phyloP scores from a whole-genome alignment of 306 rosid genomes.

The Pueraria montana region DNA sequence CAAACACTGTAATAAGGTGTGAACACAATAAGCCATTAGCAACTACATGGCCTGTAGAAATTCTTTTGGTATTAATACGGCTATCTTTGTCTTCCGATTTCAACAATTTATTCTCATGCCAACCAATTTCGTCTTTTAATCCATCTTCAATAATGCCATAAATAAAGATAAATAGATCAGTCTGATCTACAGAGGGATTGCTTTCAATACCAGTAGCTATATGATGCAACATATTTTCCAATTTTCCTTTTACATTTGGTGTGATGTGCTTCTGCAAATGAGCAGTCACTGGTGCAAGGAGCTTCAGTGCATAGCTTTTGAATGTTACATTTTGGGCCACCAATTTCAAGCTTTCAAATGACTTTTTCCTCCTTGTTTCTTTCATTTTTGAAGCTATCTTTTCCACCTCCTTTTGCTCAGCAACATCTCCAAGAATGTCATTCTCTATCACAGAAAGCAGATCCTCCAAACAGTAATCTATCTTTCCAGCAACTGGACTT shows the following conservation, averaged over 20 bases:
- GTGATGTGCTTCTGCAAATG: conserved; percentile 71
- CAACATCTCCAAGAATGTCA: conserved; percentile 90
- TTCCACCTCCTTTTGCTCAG: conserved; percentile 95
- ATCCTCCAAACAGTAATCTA: conserved; percentile 90
- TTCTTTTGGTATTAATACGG: conserved; percentile 50
- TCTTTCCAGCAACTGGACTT: conserved; percentile 65
- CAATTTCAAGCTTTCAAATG: conserved; percentile 83
- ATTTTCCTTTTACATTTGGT: conserved; percentile 73
- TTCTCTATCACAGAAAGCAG: conserved; percentile 80
- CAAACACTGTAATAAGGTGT: conserved; percentile 84
- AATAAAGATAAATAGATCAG: conserved; percentile 74
- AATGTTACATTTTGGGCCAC: conserved; percentile 83
- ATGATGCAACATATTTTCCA: conserved; percentile 81
- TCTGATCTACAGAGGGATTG: conserved; percentile 84
- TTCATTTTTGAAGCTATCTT: conserved; percentile 97
- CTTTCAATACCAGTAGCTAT: conserved; percentile 88
- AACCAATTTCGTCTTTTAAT: conserved; percentile 64
- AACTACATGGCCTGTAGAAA: conserved; percentile 54
- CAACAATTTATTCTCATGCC: conserved; percentile 52
- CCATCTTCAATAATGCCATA: conserved; percentile 85
- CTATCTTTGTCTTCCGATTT: conserved; percentile 48
- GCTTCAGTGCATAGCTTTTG: conserved; percentile 74
- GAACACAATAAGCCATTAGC: conserved; percentile 70
- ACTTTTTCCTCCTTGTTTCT: conserved; percentile 81
- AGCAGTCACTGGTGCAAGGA: conserved; percentile 75